Base-by-base conservation (phyloP, 2,329 filamentous ascomycete species). In the Apiospora kogelbergensis region DNA sequence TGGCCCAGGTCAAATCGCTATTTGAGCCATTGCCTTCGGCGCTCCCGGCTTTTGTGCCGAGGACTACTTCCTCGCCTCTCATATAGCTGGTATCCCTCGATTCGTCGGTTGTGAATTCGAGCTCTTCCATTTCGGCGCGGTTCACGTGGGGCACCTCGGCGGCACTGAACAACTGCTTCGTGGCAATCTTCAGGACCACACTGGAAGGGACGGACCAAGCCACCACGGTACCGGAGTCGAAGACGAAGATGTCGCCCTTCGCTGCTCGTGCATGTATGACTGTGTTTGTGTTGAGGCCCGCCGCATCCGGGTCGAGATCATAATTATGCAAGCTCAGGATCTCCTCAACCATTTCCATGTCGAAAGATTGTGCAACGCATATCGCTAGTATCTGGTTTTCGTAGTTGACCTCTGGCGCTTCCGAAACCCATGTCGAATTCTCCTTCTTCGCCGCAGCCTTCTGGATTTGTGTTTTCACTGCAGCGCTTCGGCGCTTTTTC, bases 201-300 rank as follows among this genome's bases (percentile, higher is more conserved):
- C 91, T 89, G 70, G 94, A 88, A 0, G 93, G 91, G 1, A 98
- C 85, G 6, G 93, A 93, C 96, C 96, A 99, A 30, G 93, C 91
- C 6, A 98, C 96, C 9, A 98, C 88, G 15, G 95, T 97, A 13
- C 96, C 96, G 0, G 95, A 97, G 10, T 95, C 94, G 73, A 99
- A 99, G 68, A 99, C 91, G 77, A 98, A 98, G 66, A 98, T 89
- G 81, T 99, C 96, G 42, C 94, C 95, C 69, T 89, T 87, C 70
- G 86, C 83, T 10, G 85, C 84, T 66, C 88, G 83, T 7, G 88
- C 89, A 75, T 91, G 89, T 65, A 91, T 86, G 6, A 91, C 88
- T 75, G 90, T 88, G 72, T 84, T 83, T 63, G 84, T 82, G 72
- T 90, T 88, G 73, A 91, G 90, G 17, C 84, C 86, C 15, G 86